Base-by-base conservation (phyloP, 2,329 filamentous ascomycete genomes). In the Fusarium albosuccineum region DNA sequence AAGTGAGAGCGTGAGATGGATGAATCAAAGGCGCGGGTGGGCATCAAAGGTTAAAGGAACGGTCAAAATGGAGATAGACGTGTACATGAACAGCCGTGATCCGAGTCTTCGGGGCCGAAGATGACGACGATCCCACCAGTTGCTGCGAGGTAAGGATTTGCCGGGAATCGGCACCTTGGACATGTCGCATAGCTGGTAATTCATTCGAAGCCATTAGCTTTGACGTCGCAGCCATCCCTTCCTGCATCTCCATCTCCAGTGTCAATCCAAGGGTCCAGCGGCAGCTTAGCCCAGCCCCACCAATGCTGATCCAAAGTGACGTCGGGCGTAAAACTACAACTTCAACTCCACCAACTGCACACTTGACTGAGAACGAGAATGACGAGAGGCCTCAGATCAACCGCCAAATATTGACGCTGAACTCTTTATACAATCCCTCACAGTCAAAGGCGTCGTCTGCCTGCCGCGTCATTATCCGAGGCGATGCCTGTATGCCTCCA, bases 401-500 rank as follows among this genome's bases (percentile, higher is more conserved):
- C 48, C 16, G 22, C 22, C 22, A 22, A 10, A 8, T 6, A 17
- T 27, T 22, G 14, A 41, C 10, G 37, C 29, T 6, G 10, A 39
- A 39, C 3, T 5, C 22, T 34, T 30, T 42, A 17, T 22, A 39
- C 8, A 16, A 34, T 30, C 34, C n/a, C 6, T 39, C n/a, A 26
- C 22, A 16, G 9, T 22, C 33, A 30, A 42, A 16, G 37, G 37
- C 22, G 16, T 29, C 27, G 26, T 11, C 16, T 29, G 33, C 8
- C 13, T 17, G 30, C 33, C 17, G 14, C n/a, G 22, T 58, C 37
- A 34, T 39, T 45, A 29, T 34, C n/a, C 16, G 48, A 64, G 51
- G 59, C 54, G 27, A 75, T 75, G 73, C 73, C 73, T 57, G 72
- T 70, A 74, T 36, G 72, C 30, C 33, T 29, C 37, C 7, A 22